Evolutionary conservation across 352 stramenopile genomes (phyloP).

Genomic region (Phytophthora ramorum): DNA sequence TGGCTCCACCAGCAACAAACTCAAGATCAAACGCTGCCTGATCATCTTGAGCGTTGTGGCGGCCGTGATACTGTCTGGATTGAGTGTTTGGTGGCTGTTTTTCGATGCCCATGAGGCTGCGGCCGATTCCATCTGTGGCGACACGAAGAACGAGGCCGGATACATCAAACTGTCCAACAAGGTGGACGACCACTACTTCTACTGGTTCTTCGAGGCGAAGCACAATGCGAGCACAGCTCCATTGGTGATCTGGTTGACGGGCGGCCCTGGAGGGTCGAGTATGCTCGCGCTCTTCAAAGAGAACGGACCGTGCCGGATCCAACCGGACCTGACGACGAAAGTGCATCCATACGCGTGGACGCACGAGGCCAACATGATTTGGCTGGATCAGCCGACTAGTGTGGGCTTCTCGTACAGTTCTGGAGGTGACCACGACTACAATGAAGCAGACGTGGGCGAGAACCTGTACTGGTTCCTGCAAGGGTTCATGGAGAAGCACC

Average conservation of each 20-base stretch:
- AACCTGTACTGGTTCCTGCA: constrained; percentile 67
- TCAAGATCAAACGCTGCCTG: constrained; percentile 28
- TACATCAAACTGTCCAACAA: constrained; percentile 66
- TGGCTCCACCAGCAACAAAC: constrained; percentile 20
- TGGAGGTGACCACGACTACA: constrained; percentile 42
- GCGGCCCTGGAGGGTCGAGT: constrained; percentile 57
- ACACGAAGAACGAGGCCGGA: constrained; percentile 44
- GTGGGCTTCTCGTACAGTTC: constrained; percentile 53
- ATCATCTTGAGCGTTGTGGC: constrained; percentile 19
- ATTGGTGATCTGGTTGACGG: constrained; percentile 64
- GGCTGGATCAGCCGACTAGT: constrained; percentile 57
- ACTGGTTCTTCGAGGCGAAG: constrained; percentile 66
- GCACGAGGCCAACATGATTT: constrained; percentile 57
- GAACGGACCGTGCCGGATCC: constrained; percentile 58
- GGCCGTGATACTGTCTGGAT: constrained; percentile 10
- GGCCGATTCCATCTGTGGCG: constrained; percentile 24
- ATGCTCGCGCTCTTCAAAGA: constrained; percentile 56
- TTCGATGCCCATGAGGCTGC: constrained; percentile 10
- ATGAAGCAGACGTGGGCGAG: constrained; percentile 48
- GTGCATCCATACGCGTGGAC: constrained; percentile 59
- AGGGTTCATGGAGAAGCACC: constrained; percentile 53
- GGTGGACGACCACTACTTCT: constrained; percentile 73
- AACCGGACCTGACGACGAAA: constrained; percentile 43
- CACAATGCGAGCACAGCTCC: constrained; percentile 41
- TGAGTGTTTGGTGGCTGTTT: constrained; percentile 19